A percentile compares a stretch with the other conserved stretches of the same genome.
phyloP scores from a whole-genome alignment of 2,329 filamentous ascomycete genomes.

The Colletotrichum sp. region DNA sequence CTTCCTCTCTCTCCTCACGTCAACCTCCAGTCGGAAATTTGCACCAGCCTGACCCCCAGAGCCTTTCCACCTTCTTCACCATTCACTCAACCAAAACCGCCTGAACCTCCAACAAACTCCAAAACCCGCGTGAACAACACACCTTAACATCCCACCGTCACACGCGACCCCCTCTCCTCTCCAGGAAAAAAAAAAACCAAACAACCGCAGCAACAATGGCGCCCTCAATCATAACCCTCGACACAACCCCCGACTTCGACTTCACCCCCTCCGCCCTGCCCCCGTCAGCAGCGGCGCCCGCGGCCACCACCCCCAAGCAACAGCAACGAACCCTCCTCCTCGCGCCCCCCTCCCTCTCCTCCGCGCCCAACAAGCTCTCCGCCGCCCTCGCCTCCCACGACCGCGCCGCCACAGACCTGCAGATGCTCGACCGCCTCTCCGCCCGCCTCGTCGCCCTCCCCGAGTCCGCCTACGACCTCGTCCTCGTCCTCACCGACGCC shows the following conservation, averaged over 20 bases:
- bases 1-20: background rate
- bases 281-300: constrained; percentile 5
- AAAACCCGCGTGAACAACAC: background rate
- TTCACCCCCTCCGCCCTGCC: constrained; percentile 33
- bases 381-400: constrained; percentile 75
- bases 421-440: constrained; percentile 95
- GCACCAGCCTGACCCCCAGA: background rate
- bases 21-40: background rate
- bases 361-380: constrained; percentile 80
- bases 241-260: constrained; percentile 60
- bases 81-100: background rate
- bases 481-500: constrained; percentile 83
- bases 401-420: constrained; percentile 81
- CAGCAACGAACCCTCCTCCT: constrained; percentile 76
- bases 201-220: constrained; percentile 44
- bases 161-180: background rate
- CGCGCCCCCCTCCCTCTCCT: constrained; percentile 87
- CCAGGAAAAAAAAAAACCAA: background rate
- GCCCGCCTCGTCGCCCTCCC: constrained; percentile 82
- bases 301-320: constrained; percentile 30
- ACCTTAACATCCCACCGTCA: background rate
- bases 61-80: background rate
- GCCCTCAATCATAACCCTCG: constrained; percentile 59
- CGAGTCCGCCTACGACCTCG: constrained; percentile 77
- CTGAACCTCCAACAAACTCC: background rate